These are phyloP conservation scores for Paspalum vaginatum DNA, from an alignment of 176 grass and related monocot genomes.

Conservation along the genomic window DNA sequence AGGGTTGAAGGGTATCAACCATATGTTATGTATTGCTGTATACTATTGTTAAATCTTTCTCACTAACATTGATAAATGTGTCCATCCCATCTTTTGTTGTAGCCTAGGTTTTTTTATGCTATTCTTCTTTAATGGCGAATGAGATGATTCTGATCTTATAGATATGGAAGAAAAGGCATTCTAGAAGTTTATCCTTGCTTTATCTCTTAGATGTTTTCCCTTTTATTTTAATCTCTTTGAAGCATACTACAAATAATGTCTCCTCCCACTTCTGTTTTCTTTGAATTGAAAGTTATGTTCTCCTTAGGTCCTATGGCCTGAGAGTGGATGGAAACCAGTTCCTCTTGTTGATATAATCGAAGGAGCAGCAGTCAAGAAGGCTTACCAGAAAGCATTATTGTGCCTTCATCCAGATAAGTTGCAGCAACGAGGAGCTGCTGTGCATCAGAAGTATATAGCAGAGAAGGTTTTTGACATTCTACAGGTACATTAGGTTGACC, in stretches of 20 bases:
- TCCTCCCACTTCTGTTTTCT: not conserved
- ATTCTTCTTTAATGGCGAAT: constrained; percentile 9
- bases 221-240: constrained; percentile 5
- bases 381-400: constrained; percentile 87
- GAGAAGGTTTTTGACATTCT: constrained; percentile 95
- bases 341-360: constrained; percentile 95
- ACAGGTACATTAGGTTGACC: constrained; percentile 72
- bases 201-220: not conserved
- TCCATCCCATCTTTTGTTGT: not conserved
- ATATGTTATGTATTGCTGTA: constrained; percentile 15
- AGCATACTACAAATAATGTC: constrained; percentile 14
- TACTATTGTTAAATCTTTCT: constrained; percentile 6
- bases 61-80: not conserved
- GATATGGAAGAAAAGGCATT: not conserved
- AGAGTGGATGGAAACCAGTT: constrained; percentile 86
- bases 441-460: constrained; percentile 85
- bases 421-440: constrained; percentile 70
- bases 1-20: constrained; percentile 42
- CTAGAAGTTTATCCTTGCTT: constrained; percentile 7
- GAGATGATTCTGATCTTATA: not conserved
- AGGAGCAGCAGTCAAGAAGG: constrained; percentile 80
- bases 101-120: constrained; percentile 13
- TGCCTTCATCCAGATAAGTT: constrained; percentile 97
- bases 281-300: not conserved
- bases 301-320: constrained; percentile 80